These are phyloP conservation scores for Thelonectria blattea DNA, from an alignment of 2,329 filamentous ascomycete species.

Conservation along the genomic window DNA sequence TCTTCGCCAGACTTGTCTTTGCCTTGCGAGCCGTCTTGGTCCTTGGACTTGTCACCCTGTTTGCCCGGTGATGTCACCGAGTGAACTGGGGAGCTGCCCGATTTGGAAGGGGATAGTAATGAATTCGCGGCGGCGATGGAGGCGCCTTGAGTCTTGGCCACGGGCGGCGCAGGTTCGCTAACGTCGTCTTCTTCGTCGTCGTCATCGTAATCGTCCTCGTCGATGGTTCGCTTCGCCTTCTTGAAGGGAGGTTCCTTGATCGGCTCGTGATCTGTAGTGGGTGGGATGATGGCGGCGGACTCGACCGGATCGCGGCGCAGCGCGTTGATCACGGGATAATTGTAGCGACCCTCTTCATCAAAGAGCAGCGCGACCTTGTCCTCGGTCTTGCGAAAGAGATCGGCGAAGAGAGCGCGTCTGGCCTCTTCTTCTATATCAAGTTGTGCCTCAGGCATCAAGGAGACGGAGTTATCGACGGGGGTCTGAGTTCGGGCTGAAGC, in stretches of 20 bases:
- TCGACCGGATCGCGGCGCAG: conserved; percentile 52
- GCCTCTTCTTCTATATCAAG: conserved; percentile 70
- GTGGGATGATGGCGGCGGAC: conserved; percentile 53
- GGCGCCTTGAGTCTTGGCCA: conserved; percentile 57
- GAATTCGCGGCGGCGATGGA: conserved; percentile 61
- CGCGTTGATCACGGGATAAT: conserved; percentile 59
- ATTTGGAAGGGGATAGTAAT: conserved; percentile 73
- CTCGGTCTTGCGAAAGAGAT: conserved; percentile 79
- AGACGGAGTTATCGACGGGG: conserved; percentile 55
- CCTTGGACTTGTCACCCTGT: conserved; percentile 59
- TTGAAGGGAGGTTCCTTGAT: conserved; percentile 70
- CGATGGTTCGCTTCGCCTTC: conserved; percentile 77
- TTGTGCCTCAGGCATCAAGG: conserved; percentile 67
- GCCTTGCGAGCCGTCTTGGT: conserved; percentile 54
- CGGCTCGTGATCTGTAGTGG: conserved; percentile 64
- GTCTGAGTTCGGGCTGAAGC: conserved; percentile 57
- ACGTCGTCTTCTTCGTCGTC: conserved; percentile 79
- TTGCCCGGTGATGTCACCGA: conserved; percentile 67
- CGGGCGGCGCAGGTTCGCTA: conserved; percentile 60
- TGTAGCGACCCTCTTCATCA: conserved; percentile 59
- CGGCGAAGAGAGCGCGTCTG: conserved; percentile 75
- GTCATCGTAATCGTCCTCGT: conserved; percentile 85
- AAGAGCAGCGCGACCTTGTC: conserved; percentile 80
- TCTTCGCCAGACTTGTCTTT: conserved; percentile 79
- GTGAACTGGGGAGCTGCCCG: conserved; percentile 69